Evolutionary conservation across 2,329 filamentous ascomycete genomes (phyloP), one percentile per base, ranked within the genome.

Genomic region (Phyllosticta citrichinensis): DNA sequence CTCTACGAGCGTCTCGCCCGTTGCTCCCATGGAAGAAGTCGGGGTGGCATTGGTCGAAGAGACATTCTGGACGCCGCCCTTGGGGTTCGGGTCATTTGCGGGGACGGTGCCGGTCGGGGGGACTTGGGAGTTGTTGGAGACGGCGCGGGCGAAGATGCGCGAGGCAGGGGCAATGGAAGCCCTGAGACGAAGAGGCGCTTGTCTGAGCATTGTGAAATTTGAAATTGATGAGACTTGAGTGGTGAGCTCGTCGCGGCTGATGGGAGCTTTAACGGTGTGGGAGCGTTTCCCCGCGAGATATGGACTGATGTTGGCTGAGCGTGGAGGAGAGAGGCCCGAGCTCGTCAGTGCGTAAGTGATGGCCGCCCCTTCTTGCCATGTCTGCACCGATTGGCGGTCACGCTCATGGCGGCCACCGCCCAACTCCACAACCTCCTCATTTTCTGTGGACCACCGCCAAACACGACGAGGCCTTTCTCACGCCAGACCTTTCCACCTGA

Each of bases 41-140:
- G 84, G 79, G 19, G 79, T 72, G 63, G 80, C 82, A 75, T 87
- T 87, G 70, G 82, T 85, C 68, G 78, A 79, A 60, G 83, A 85
- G 65, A 86, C 80, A 70, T 82, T 84, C 55, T 70, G 64, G 67
- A 69, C 65, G 62, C 68, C 75, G 65, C 78, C 75, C 66, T 78
- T 73, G 56, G 73, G 73, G 73, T 81, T 83, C 60, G 80, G 81
- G 77, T 86, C 80, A 73, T 87, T 87, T 72, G 82, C 92, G 0
- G 86, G 74, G 8, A 92, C 80, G 66, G 83, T 83, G 75, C 95
- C 89, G 22, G 88, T 47, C 58, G 61, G 54, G 63, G 22, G 68
- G 35, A 56, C 19, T 30, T 55, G 52, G 8, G 58, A 52, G 56
- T 52, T 56, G 57, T 40, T 57, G 47, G 61, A 47, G 53, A 52